Evolutionary conservation across 2,329 filamentous ascomycete genomes (phyloP).

Genomic region (Neopestalotiopsis clavispora): DNA sequence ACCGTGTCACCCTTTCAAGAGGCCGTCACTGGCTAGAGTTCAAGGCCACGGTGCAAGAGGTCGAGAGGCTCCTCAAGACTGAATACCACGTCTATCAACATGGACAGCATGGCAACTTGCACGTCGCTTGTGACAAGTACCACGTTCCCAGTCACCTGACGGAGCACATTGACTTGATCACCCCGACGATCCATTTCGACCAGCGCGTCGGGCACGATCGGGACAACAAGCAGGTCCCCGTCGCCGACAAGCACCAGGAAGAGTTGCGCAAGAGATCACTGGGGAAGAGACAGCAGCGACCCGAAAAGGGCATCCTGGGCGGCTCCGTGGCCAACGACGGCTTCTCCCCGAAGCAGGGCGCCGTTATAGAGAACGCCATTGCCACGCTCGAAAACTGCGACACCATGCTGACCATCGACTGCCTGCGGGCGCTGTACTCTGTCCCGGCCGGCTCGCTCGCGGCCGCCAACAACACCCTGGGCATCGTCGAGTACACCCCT

Average conservation of each 20-base stretch:
- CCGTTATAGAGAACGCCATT: slow-evolving; percentile 33
- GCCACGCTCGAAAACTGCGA: slow-evolving; percentile 49
- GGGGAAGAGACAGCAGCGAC: slow-evolving; percentile 25
- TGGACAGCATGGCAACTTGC: slow-evolving; percentile 34
- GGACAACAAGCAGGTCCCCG: slow-evolving; percentile 26
- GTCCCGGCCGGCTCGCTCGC: slow-evolving; percentile 41
- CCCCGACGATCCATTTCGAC: slow-evolving; percentile 45
- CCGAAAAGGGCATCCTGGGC: slow-evolving; percentile 34
- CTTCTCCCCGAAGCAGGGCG: slow-evolving; percentile 37
- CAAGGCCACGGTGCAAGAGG: slow-evolving; percentile 57
- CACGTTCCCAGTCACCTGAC: slow-evolving; percentile 42
- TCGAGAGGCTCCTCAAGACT: slow-evolving; percentile 57
- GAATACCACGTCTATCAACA: slow-evolving; percentile 58
- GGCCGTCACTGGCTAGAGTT: slow-evolving; percentile 60
- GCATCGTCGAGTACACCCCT: slow-evolving; percentile 59
- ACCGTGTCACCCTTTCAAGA: slow-evolving; percentile 53
- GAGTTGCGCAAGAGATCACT: slow-evolving; percentile 32
- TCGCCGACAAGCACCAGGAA: slow-evolving; percentile 27
- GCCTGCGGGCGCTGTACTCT: slow-evolving; percentile 54
- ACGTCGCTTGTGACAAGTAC: slow-evolving; percentile 48
- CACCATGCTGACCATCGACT: slow-evolving; percentile 60
- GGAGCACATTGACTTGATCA: slow-evolving; percentile 46
- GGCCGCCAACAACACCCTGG: slow-evolving; percentile 50
- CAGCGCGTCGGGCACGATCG: slow-evolving; percentile 53
- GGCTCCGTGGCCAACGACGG: slow-evolving; percentile 26